A percentile compares a stretch with the other conserved stretches of the same genome.
Conservation (phyloP, 169 alveolate genomes). For the Plasmodium fragile region DNA sequence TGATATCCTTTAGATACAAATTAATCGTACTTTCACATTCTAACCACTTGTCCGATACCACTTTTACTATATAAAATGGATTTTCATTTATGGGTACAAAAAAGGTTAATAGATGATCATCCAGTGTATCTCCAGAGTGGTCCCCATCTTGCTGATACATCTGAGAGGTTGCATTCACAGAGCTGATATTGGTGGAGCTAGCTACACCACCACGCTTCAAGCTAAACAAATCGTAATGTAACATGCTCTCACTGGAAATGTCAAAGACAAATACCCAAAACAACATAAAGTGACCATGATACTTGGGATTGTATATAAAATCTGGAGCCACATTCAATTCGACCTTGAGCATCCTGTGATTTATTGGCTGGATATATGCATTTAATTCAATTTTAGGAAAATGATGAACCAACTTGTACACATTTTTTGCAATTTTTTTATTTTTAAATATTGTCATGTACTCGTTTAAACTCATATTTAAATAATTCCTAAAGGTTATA, state of each 20-base stretch:
- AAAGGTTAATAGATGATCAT: constrained; percentile 92
- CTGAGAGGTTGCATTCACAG: not conserved
- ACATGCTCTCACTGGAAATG: constrained; percentile 95
- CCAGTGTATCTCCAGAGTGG: constrained; percentile 4
- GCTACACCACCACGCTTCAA: constrained; percentile 57
- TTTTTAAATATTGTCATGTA: constrained; percentile 95
- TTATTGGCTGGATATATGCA: constrained; percentile 97
- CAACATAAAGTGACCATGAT: constrained; percentile 95
- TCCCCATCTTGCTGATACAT: not conserved
- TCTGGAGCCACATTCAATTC: constrained; percentile 94
- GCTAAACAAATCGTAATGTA: constrained; percentile 94
- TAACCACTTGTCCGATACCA: constrained; percentile 95
- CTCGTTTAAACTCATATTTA: constrained; percentile 94
- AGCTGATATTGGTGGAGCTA: not conserved
- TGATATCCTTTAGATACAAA: constrained; percentile 82
- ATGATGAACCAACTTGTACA: constrained; percentile 92
- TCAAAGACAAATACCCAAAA: constrained; percentile 98
- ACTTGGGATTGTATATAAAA: constrained; percentile 95
- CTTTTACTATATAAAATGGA: constrained; percentile 93
- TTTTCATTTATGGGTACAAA: constrained; percentile 97
- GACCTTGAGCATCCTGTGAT: constrained; percentile 95
- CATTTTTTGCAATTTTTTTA: constrained; percentile 91
- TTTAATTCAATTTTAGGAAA: constrained; percentile 95
- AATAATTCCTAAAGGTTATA: constrained; percentile 96
- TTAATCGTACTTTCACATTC: constrained; percentile 84